phyloP scores from a whole-genome alignment of 306 rosid genomes.

The Vachellia pachyceras region DNA sequence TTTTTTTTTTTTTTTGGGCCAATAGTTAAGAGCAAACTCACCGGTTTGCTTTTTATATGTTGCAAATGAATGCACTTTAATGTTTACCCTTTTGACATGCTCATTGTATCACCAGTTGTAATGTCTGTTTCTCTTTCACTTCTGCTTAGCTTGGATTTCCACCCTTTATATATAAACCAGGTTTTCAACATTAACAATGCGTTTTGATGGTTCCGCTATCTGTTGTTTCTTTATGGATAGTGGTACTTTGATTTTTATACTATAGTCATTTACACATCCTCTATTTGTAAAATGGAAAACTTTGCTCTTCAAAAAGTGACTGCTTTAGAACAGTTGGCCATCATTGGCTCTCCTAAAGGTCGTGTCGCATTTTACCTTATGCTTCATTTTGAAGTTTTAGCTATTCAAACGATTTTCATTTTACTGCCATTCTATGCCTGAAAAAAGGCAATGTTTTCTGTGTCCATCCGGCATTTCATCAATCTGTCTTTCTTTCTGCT shows the following conservation, averaged over 20 bases:
- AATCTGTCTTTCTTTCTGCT: neutral
- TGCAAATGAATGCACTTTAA: neutral
- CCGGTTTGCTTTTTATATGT: neutral
- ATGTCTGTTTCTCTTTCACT: neutral
- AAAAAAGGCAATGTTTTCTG: neutral
- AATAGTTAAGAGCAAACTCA: too few species aligned
- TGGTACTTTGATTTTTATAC: neutral
- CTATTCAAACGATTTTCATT: neutral
- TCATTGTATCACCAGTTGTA: neutral
- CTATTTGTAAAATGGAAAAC: conserved; percentile 2
- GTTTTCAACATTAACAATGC: neutral
- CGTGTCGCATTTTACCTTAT: neutral
- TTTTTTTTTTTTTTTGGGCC: too few species aligned
- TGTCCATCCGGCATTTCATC: neutral
- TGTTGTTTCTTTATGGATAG: neutral
- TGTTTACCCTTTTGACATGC: neutral
- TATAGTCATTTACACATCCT: neutral
- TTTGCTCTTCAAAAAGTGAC: conserved; percentile 7
- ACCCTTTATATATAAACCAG: neutral
- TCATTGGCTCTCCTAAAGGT: conserved; percentile 7
- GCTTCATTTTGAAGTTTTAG: neutral
- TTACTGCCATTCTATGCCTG: neutral
- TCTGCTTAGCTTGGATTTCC: neutral
- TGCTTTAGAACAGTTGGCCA: neutral
- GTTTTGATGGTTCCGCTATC: neutral